Evolutionary conservation across 106 monocot species (phyloP).

Genomic region (Dioscorea alata): DNA sequence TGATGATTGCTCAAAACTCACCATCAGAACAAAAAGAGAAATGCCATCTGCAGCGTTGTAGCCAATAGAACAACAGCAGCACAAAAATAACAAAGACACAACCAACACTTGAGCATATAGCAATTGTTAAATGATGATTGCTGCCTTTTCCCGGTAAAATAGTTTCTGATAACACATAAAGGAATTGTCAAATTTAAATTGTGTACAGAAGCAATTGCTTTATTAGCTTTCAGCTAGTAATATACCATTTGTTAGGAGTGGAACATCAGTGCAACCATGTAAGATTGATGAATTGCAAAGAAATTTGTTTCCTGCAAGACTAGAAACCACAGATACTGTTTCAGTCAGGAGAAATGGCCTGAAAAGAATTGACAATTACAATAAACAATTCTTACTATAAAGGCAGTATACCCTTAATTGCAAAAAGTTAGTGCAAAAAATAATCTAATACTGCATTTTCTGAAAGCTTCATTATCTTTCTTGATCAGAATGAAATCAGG

Average conservation of each 20-base stretch:
- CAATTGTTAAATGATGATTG: slow-evolving; percentile 43
- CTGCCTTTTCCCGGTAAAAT: slow-evolving; percentile 16
- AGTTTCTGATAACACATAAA: slow-evolving; percentile 34
- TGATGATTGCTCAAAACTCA: slow-evolving; percentile 10
- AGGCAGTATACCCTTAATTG: neutral
- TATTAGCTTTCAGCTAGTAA: neutral
- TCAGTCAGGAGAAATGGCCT: neutral
- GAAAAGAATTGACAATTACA: neutral
- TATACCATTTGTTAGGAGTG: slow-evolving; percentile 49
- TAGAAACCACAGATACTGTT: slow-evolving; percentile 14
- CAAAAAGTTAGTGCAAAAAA: no score
- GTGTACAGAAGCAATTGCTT: no score
- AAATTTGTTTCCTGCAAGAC: slow-evolving; percentile 86
- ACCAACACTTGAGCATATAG: slow-evolving; percentile 36
- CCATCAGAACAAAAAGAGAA: slow-evolving; percentile 32
- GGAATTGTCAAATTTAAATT: no score
- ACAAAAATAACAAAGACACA: slow-evolving; percentile 24
- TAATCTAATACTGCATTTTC: no score
- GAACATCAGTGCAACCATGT: slow-evolving; percentile 55
- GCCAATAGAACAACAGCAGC: slow-evolving; percentile 39
- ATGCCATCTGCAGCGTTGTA: slow-evolving; percentile 36
- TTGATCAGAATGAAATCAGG: no score
- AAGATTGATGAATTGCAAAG: slow-evolving; percentile 64
- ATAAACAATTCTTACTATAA: no score
- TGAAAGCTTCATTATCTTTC: no score